Percentiles rank a stretch among this genome's conserved stretches.
These are phyloP conservation scores for Nigrospora osmanthi DNA, from an alignment of 2,329 filamentous ascomycete genomes.

Conservation along the genomic window DNA sequence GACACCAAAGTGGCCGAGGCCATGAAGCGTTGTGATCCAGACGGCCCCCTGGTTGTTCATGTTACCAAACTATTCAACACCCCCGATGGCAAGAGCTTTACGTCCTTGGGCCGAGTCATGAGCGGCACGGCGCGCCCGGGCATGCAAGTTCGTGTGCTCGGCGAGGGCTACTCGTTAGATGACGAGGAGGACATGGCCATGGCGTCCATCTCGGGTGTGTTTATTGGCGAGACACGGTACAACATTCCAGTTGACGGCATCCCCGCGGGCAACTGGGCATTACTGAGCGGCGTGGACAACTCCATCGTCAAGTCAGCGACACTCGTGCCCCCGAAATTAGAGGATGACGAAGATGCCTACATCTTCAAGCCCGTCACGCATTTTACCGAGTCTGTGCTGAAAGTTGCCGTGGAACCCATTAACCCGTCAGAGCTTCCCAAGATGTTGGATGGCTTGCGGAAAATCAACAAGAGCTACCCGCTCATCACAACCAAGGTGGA, in stretches of 20 bases:
- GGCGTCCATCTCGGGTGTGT: conserved; percentile 77
- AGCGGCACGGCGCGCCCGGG: conserved; percentile 83
- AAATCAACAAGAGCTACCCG: conserved; percentile 97
- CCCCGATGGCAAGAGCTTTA: conserved; percentile 81
- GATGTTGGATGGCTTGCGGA: conserved; percentile 94
- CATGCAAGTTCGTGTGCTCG: conserved; percentile 79
- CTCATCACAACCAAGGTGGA: conserved; percentile 95
- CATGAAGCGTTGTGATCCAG: conserved; percentile 77
- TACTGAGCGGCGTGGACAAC: conserved; percentile 92
- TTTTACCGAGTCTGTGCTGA: conserved; percentile 96
- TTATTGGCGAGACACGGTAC: conserved; percentile 88
- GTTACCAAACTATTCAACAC: conserved; percentile 91
- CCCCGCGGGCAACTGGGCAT: conserved; percentile 85
- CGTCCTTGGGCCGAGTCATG: conserved; percentile 84
- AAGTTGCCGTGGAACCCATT: conserved; percentile 95
- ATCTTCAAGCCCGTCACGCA: conserved; percentile 91
- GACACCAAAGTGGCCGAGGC: conserved; percentile 74
- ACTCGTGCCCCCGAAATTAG: conserved; percentile 70
- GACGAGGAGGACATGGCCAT: conserved; percentile 96
- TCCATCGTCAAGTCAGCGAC: conserved; percentile 98
- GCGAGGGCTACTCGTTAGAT: conserved; percentile 91
- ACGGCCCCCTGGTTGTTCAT: conserved; percentile 86
- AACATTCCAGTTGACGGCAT: conserved; percentile 87
- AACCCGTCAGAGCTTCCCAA: conserved; percentile 97
- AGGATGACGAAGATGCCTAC: conserved; percentile 85